phyloP scores from a whole-genome alignment of 2,329 filamentous ascomycete genomes.

The Leptodontidium sp. region DNA sequence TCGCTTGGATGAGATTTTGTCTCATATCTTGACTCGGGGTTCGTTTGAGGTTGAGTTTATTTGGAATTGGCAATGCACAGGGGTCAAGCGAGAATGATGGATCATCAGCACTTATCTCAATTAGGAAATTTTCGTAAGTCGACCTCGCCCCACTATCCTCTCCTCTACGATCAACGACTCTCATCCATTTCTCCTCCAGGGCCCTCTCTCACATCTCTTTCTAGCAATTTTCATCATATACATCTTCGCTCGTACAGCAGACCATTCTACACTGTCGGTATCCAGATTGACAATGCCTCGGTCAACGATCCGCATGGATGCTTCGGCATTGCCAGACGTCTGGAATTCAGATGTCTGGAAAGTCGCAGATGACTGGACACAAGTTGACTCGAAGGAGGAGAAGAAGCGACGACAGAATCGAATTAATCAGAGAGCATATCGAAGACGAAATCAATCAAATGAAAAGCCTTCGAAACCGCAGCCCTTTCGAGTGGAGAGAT shows the following conservation, averaged over 20 bases:
- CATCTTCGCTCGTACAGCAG: not conserved
- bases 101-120: constrained; percentile 11
- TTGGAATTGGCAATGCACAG: too few relatives aligned
- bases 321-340: not conserved
- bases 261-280: not conserved
- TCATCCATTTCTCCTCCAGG: not conserved
- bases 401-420: constrained; percentile 77
- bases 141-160: not conserved
- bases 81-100: not conserved
- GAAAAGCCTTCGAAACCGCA: constrained; percentile 12
- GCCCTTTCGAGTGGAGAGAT: constrained; percentile 33
- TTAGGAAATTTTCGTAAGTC: constrained; percentile 11
- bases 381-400: constrained; percentile 71
- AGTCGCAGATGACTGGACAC: constrained; percentile 67
- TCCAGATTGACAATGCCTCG: not conserved
- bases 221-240: constrained; percentile 9
- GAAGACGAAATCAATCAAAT: constrained; percentile 29
- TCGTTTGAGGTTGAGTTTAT: too few relatives aligned
- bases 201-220: not conserved
- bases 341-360: constrained; percentile 19
- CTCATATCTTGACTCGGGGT: too few relatives aligned
- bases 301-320: not conserved
- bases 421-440: constrained; percentile 66
- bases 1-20: too few relatives aligned
- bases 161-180: not conserved